Percentiles rank a stretch among this genome's conserved stretches.
Conservation (phyloP, 805 yeast genomes). For the Jamesozyma jinghongensis region DNA sequence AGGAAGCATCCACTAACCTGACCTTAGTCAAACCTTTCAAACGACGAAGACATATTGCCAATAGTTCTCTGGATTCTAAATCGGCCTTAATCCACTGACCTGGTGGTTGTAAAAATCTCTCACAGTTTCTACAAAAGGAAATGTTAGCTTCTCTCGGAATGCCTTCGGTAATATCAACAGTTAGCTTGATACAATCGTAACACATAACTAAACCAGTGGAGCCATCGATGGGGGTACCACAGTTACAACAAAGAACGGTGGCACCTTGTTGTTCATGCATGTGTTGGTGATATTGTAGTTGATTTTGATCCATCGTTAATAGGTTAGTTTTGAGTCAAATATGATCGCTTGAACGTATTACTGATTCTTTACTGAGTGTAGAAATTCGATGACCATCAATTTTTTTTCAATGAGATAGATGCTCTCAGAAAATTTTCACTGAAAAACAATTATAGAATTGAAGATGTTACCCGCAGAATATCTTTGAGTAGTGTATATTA, state of each 20-base stretch:
- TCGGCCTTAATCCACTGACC: conserved; percentile 86
- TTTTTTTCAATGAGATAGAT: conserved; percentile 10
- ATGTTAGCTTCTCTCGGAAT: conserved; percentile 90
- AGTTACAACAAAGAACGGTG: conserved; percentile 92
- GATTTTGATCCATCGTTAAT: conserved; percentile 22
- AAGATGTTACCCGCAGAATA: background rate
- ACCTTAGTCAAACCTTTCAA: conserved; percentile 81
- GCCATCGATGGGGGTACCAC: conserved; percentile 98
- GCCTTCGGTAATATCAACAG: conserved; percentile 89
- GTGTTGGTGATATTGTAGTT: conserved; percentile 30
- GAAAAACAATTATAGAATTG: background rate
- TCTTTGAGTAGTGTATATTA: background rate
- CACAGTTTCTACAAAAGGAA: conserved; percentile 95
- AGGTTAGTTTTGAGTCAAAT: background rate
- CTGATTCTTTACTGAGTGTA: background rate
- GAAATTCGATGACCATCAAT: conserved; percentile 2
- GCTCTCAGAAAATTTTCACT: conserved; percentile 19
- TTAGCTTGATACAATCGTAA: conserved; percentile 90
- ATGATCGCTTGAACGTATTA: background rate
- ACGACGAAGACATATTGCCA: conserved; percentile 83
- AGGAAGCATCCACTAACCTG: conserved; percentile 84
- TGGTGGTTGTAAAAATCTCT: conserved; percentile 91
- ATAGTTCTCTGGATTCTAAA: conserved; percentile 82
- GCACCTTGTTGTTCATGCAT: conserved; percentile 38
- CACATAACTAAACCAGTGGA: conserved; percentile 91